A percentile compares a stretch with the other conserved stretches of the same genome.
phyloP scores from a whole-genome alignment of 192 early-diverging fungal genomes.

The Rhizoclosmatium sp. region DNA sequence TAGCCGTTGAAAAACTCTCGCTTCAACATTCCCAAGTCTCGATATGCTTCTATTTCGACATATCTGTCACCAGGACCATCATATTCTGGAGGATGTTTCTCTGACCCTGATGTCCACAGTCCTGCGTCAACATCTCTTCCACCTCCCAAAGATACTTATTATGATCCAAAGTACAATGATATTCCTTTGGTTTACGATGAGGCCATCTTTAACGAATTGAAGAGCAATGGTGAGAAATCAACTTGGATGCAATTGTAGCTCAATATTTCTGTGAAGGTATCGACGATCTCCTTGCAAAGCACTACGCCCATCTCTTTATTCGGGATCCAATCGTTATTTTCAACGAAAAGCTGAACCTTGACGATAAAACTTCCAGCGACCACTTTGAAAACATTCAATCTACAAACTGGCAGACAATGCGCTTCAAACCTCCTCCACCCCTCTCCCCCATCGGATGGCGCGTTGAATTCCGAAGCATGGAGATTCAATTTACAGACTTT shows the following conservation, averaged over 20 bases:
- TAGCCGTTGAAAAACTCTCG: slow-evolving; percentile 74
- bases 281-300: slow-evolving; percentile 88
- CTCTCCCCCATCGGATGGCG: slow-evolving; percentile 92
- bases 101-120: slow-evolving; percentile 21
- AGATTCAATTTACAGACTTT: slow-evolving; percentile 95
- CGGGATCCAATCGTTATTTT: slow-evolving; percentile 97
- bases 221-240: slow-evolving; percentile 53
- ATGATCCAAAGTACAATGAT: slow-evolving; percentile 93
- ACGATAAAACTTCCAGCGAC: slow-evolving; percentile 85
- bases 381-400: slow-evolving; percentile 99
- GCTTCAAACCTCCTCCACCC: slow-evolving; percentile 96
- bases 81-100: slow-evolving; percentile 57
- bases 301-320: slow-evolving; percentile 96
- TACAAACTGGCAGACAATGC: slow-evolving; percentile 99
- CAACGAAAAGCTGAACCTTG: slow-evolving; percentile 85
- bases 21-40: slow-evolving; percentile 91
- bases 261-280: slow-evolving; percentile 57
- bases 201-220: slow-evolving; percentile 77
- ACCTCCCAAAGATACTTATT: slow-evolving; percentile 47
- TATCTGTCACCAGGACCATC: slow-evolving; percentile 76
- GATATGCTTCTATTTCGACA: slow-evolving; percentile 93
- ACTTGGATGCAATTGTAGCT: background rate
- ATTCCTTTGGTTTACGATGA: slow-evolving; percentile 81
- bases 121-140: slow-evolving; percentile 7
- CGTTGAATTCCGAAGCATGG: slow-evolving; percentile 97